Base-by-base conservation (phyloP, 345 rosid genomes). In the Populus alba region DNA sequence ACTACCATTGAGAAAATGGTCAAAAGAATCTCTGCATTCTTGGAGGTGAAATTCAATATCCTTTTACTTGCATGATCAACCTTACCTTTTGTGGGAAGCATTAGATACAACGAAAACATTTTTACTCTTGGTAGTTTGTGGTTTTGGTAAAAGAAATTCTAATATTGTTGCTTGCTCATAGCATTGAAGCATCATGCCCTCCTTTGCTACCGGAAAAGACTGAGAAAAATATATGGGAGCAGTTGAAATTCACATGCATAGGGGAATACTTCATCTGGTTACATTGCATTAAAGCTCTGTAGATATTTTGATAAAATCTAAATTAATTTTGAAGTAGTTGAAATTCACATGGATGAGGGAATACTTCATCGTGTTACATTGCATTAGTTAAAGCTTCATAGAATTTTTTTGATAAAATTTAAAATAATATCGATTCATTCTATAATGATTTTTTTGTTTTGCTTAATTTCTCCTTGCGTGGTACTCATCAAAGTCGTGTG, bases 1-100 rank as follows among this genome's bases (percentile, higher is more conserved):
- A 81, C 84, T 88, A 41, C 97, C 97, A 66, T 78, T 96, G 70
- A 91, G 87, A 87, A 89, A 74, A 82, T 91, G 91, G 94, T 88
- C 94, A 37, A 88, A 90, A 86, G 91, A 87, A 75, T 82, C 83
- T 68, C 90, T 82, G 68, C 75, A 80, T 76, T 80, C 80, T 83
- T 81, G 86, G 83, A 88, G 97, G 98, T 94, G 55, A 76, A 53
- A 12, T 33, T 35, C 8, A 16, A 49, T 53, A 33, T 31, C 59
- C 7, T 75, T 47, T 47, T 47, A 15, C 16, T 47, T 15, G 53
- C 53, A 15, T 15, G 18, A 47, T 47, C 17, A 47, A 15, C 18
- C 16, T 41, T 41, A 41, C 47, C 23, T 23, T 15, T 18, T 47
- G 23, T 61, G 18, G 20, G 45, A 55, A 55, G n/a, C 49, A 73